Evolutionary conservation across 257 asterid species (phyloP), one percentile per base, ranked within the genome.

Genomic region (Gentiana straminea): DNA sequence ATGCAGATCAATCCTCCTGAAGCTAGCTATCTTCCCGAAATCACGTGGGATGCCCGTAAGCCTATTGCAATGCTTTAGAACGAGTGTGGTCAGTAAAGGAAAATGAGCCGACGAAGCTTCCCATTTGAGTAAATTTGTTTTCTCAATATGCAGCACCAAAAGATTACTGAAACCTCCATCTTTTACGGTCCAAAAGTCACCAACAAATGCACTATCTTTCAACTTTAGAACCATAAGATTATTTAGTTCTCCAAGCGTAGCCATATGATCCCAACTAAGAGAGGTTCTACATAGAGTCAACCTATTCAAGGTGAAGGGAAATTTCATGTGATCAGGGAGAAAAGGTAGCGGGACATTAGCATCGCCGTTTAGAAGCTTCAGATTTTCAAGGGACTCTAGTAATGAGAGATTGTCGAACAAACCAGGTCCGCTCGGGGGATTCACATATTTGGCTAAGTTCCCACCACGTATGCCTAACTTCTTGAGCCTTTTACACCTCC

Each of bases 341-440:
- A 1, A 5, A 24, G 1, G 57, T 7, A 61, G 3, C 10, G 9
- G 9, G 13, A n/a, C 35, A 4, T 13, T 7, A 2, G 36, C 60
- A 48, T 54, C 79, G 9, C 60, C 77, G 13, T 74, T 52, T 33
- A 58, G 45, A 2, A 82, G 73, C 69, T 79, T 82, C 70, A 82
- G 33, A 49, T 77, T 73, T 37, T 68, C 71, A 0, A 79, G 76
- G 2, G 4, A 9, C 0, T 1, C n/a, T 52, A 73, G 52, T 1
- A 33, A 44, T 0, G 33, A 10, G 10, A 79, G 55, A 45, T 33
- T 54, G 11, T 65, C 64, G 51, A 60, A 35, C 8, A 8, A 9
- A 35, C 8, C 13, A 0, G 0, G n/a, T 11, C 52, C 52, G 41
- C 36, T 43, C 5, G 9, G 43, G 13, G n/a, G 9, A 46, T 52